These are phyloP conservation scores for Boletus subparvulus DNA, from an alignment of 768 basidiomycete genomes.

Conservation along the genomic window DNA sequence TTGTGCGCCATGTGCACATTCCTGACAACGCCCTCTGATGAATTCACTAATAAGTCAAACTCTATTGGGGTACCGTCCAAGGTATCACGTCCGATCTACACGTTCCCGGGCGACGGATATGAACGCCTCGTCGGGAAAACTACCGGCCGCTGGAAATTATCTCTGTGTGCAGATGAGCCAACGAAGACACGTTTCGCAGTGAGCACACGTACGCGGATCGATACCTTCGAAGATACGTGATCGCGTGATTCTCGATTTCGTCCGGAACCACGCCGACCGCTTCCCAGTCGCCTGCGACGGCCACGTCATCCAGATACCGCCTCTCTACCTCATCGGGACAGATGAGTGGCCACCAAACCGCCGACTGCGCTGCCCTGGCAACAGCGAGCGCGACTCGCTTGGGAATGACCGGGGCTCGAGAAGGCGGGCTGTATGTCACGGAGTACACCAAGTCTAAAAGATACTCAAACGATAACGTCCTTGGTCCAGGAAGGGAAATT, in stretches of 20 bases:
- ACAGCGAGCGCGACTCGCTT: slow-evolving; percentile 65
- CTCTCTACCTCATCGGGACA: slow-evolving; percentile 89
- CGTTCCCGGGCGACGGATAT: slow-evolving; percentile 31
- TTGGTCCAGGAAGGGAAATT: slow-evolving; percentile 85
- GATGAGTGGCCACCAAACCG: slow-evolving; percentile 88
- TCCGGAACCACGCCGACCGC: slow-evolving; percentile 78
- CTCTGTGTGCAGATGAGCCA: slow-evolving; percentile 38
- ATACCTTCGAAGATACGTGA: slow-evolving; percentile 87
- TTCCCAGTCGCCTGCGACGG: slow-evolving; percentile 78
- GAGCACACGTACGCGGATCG: slow-evolving; percentile 72
- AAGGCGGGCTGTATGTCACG: slow-evolving; percentile 75
- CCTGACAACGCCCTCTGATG: slow-evolving; percentile 33
- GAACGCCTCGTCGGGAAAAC: slow-evolving; percentile 55
- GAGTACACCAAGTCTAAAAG: slow-evolving; percentile 74
- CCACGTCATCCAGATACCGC: slow-evolving; percentile 80
- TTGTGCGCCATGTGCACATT: slow-evolving; percentile 24
- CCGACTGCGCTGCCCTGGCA: slow-evolving; percentile 58
- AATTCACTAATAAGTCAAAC: slow-evolving; percentile 22
- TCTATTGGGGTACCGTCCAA: slow-evolving; percentile 21
- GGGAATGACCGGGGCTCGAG: slow-evolving; percentile 73
- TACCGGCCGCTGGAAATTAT: slow-evolving; percentile 67
- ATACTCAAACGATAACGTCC: slow-evolving; percentile 79
- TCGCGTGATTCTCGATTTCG: slow-evolving; percentile 84
- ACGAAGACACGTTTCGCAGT: neutral
- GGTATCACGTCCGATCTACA: slow-evolving; percentile 23